Evolutionary conservation across 345 rosid species (phyloP), one percentile per base, ranked within the genome.

Genomic region (Odontarrhena argentea): DNA sequence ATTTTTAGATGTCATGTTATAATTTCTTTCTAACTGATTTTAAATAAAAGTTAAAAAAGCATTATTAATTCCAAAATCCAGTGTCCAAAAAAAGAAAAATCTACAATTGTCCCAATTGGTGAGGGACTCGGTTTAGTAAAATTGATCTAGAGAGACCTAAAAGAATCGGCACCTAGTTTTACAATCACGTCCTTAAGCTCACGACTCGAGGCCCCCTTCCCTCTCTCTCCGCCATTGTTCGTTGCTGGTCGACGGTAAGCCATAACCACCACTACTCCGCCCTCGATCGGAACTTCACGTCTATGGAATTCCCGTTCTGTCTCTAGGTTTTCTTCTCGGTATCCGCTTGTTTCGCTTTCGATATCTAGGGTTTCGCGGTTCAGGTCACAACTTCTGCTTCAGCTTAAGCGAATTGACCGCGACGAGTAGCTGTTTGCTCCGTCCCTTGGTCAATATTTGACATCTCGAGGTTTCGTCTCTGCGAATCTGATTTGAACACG

Each of bases 291-390:
- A 64, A 14, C 42, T 48, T 22, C n/a, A 9, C 63, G 8, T 32
- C 18, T n/a, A 60, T 51, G 37, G 2, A 34, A 40, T 48, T 34
- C 34, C 36, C 42, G 25, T 3, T 44, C 47, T 5, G 34, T 7
- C 3, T 49, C 58, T 42, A 18, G 22, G 13, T 63, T 34, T 38
- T 53, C 72, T 38, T 52, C 3, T 50, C 18, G n/a, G 4, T 60
- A 42, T 53, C 24, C 30, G 0, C 46, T 2, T 58, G 2, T 13
- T 37, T 48, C 24, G 62, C 22, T 30, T 35, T 51, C 59, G 57
- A 63, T 52, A 55, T 67, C 62, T 68, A 67, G 80, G 81, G 77
- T 77, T 77, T 74, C 68, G 40, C n/a, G 22, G 9, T 63, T 78
- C 25, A 44, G 70, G 54, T 60, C 73, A 60, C 66, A 56, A 56